Base-by-base conservation (phyloP, 2,329 filamentous ascomycete species). In the Mollisiaceae sp. region DNA sequence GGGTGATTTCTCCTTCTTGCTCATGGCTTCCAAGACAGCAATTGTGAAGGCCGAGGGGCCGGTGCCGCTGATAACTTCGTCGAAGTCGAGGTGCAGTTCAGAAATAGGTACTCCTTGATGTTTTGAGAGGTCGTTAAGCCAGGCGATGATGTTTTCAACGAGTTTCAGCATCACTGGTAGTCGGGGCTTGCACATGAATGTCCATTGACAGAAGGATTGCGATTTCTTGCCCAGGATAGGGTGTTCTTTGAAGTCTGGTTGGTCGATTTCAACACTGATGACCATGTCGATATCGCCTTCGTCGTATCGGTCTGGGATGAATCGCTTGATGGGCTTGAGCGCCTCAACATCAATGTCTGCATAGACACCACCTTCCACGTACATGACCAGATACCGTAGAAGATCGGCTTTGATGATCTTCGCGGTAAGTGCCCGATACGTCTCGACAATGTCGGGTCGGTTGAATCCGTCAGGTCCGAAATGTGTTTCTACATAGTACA, bases 201-300 rank as follows among this genome's bases (percentile, higher is more conserved):
- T 91, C 89, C 89, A 92, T 73, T 91, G 89, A 75, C 89, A 91
- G 75, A 92, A 91, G 0, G 89, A 91, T 69, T 82, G 81, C 43
- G 86, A 91, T 77, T 91, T 91, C 58, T 82, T 82, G 15, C 89
- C 89, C 0, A 91, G 80, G 38, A 91, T 87, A 1, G 86, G 82
- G 73, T 91, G 89, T 59, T 86, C 77, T 20, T 78, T 79, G 77
- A 86, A 91, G 9, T 86, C 82, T 0, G 89, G 89, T 76, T 91
- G 84, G 72, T 91, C 89, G 64, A 91, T 89, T 75, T 92, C 89
- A 0, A 92, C 81, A 15, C 89, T 88, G 32, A 91, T 84, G 22
- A 92, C 85, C 81, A 91, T 85, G 70, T 91, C 86, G 59, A 91
- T 83, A n/a, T 90, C 86, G n/a, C 79, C 76, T 69, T 87, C 84